phyloP scores from a whole-genome alignment of 208 protist species.

The Wallacemonas rigidus region DNA sequence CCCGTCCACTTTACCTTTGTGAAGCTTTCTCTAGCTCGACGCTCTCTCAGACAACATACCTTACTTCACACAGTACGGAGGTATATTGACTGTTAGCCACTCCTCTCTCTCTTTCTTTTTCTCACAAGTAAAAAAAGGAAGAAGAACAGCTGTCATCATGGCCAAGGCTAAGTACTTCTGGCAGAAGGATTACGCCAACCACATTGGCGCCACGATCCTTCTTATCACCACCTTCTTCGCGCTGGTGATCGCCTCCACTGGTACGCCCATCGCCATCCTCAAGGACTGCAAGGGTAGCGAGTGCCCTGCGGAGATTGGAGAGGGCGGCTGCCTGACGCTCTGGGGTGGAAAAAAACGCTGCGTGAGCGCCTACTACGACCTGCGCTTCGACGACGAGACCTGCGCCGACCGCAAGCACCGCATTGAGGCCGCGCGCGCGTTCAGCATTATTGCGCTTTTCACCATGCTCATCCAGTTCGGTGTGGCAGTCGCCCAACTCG shows the following conservation, averaged over 20 bases:
- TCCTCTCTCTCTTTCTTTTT: neutral
- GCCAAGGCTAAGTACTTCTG: conserved; percentile 52
- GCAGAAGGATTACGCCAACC: conserved; percentile 43
- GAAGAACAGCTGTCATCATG: conserved; percentile 27
- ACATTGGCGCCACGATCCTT: conserved; percentile 56
- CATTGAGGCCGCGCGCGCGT: conserved; percentile 56
- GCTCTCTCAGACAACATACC: neutral
- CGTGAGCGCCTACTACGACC: conserved; percentile 42
- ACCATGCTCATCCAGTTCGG: conserved; percentile 32
- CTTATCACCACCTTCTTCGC: conserved; percentile 47
- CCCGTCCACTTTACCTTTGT: neutral
- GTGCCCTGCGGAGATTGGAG: neutral
- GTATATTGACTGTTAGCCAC: neutral
- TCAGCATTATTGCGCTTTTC: conserved; percentile 59
- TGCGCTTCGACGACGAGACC: conserved; percentile 42
- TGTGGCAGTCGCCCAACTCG: conserved; percentile 35
- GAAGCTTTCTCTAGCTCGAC: conserved; percentile 1
- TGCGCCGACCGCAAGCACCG: conserved; percentile 44
- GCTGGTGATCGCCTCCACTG: conserved; percentile 41
- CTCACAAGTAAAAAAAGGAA: neutral
- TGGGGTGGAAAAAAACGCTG: conserved; percentile 57
- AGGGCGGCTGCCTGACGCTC: conserved; percentile 50
- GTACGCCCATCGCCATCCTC: conserved; percentile 52
- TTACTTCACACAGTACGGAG: conserved; percentile 17
- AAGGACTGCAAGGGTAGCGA: conserved; percentile 19